Evolutionary conservation across 768 basidiomycete genomes (phyloP), one percentile per base, ranked within the genome.

Genomic region (Pleurotus ostreatus): DNA sequence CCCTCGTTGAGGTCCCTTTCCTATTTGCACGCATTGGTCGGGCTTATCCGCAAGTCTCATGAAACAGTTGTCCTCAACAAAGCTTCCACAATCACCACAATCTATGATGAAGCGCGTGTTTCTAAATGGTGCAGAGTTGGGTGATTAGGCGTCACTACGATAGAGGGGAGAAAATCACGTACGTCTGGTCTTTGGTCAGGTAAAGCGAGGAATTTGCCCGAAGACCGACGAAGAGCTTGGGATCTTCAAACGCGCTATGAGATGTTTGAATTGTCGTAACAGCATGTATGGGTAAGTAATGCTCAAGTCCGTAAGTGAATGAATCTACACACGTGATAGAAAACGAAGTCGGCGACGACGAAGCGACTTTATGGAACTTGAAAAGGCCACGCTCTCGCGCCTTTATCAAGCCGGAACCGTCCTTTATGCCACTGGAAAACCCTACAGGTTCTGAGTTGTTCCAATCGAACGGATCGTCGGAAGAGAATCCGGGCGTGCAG

Each of bases 31-130:
- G n/a, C 51, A 53, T 30, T 40, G 26, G 8, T 53, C 51, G 15
- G 51, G 51, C 51, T 40, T 53, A 15, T 41, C 51, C 12, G 51
- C 51, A 41, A 53, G 51, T 15, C 15, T 53, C 51, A 53, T 53
- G 51, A 53, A 53, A 41, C 51, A 53, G 39, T 53, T 41, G 39
- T 53, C 39, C 23, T 53, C 37, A 13, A 39, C 51, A 38, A 53
- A 39, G 51, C 51, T 53, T 16, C 37, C 37, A 23, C 51, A 53
- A 30, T 53, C 51, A 5, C 51, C 51, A 22, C 51, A 53, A 20
- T 53, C 51, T 11, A 53, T 53, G 20, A 53, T 41, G 39, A 53
- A 53, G 15, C 51, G 51, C 18, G 51, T 53, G n/a, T 23, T 53
- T 18, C 51, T 53, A n/a, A 7, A 20, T 6, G 7, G 11, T n/a